Conservation (phyloP, 2,329 filamentous ascomycete species). For the Daldinia sp. region DNA sequence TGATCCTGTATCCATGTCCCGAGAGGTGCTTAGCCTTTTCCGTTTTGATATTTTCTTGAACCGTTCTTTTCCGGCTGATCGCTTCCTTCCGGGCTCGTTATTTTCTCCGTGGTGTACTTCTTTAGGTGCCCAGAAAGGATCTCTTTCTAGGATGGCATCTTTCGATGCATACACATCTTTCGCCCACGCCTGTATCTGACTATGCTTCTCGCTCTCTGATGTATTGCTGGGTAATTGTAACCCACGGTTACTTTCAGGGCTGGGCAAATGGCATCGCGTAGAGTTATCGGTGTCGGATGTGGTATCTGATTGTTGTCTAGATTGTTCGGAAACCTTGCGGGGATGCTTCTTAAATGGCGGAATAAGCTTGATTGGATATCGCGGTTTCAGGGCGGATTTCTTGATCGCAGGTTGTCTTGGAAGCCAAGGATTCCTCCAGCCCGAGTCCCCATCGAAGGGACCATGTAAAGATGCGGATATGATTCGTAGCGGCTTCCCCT, state of each 20-base stretch:
- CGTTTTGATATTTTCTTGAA: slow-evolving; percentile 43
- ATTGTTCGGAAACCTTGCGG: slow-evolving; percentile 10
- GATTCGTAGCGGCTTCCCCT: slow-evolving; percentile 64
- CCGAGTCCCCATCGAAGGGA: slow-evolving; percentile 62
- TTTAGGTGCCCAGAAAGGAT: slow-evolving; percentile 45
- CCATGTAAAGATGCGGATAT: slow-evolving; percentile 68
- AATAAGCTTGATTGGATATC: slow-evolving; percentile 5
- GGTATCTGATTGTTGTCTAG: not conserved
- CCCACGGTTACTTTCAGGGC: slow-evolving; percentile 44
- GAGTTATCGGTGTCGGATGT: slow-evolving; percentile 34
- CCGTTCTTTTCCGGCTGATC: slow-evolving; percentile 41
- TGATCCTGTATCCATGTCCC: slow-evolving; percentile 26
- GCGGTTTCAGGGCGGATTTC: slow-evolving; percentile 10
- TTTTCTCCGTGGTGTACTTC: slow-evolving; percentile 3
- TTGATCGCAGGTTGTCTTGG: slow-evolving; percentile 39
- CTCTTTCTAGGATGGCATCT: slow-evolving; percentile 34
- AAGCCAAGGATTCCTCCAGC: slow-evolving; percentile 64
- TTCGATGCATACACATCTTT: slow-evolving; percentile 34
- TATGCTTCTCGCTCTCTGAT: slow-evolving; percentile 32
- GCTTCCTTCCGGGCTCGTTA: slow-evolving; percentile 33
- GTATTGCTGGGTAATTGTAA: slow-evolving; percentile 25
- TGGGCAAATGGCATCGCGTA: slow-evolving; percentile 53
- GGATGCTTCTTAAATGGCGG: slow-evolving; percentile 18
- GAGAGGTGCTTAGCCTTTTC: slow-evolving; percentile 32
- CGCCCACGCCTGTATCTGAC: slow-evolving; percentile 43